phyloP scores from a whole-genome alignment of 768 basidiomycete genomes.

The Cubamyces sp. region DNA sequence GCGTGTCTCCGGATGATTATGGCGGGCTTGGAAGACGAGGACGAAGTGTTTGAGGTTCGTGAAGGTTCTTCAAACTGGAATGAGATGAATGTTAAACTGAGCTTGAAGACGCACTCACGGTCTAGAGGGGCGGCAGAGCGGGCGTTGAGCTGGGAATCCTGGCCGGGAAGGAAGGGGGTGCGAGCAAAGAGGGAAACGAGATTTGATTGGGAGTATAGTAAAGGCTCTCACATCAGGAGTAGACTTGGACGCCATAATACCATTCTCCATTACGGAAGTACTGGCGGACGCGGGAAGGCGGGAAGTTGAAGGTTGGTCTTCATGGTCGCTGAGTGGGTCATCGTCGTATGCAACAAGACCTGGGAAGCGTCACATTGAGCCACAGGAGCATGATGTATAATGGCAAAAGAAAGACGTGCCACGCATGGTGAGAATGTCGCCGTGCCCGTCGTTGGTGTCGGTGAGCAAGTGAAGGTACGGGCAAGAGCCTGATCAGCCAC shows the following conservation, averaged over 20 bases:
- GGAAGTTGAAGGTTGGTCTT: slow-evolving; percentile 13
- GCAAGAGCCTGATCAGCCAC: too few relatives aligned
- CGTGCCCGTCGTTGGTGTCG: not conserved
- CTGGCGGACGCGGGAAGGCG: not conserved
- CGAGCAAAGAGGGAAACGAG: slow-evolving; percentile 71
- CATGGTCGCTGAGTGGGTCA: slow-evolving; percentile 64
- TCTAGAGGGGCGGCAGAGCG: slow-evolving; percentile 43
- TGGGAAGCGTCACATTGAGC: slow-evolving; percentile 26
- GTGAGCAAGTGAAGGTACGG: not conserved
- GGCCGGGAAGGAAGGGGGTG: slow-evolving; percentile 60
- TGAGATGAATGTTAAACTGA: not conserved
- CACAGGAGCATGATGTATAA: not conserved
- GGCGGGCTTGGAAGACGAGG: slow-evolving; percentile 44
- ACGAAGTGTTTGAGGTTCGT: not conserved
- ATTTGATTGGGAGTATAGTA: slow-evolving; percentile 39
- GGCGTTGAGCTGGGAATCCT: slow-evolving; percentile 47
- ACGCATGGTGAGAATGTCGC: not conserved
- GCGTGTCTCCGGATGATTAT: slow-evolving; percentile 60
- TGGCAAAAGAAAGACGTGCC: not conserved
- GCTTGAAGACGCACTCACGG: slow-evolving; percentile 37
- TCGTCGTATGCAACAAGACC: slow-evolving; percentile 68
- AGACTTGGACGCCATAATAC: not conserved
- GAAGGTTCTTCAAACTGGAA: not conserved
- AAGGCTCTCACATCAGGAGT: slow-evolving; percentile 66
- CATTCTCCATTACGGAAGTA: not conserved